Base-by-base conservation (phyloP, 1,284 basidiomycete species). In the Leccinum subatratum region DNA sequence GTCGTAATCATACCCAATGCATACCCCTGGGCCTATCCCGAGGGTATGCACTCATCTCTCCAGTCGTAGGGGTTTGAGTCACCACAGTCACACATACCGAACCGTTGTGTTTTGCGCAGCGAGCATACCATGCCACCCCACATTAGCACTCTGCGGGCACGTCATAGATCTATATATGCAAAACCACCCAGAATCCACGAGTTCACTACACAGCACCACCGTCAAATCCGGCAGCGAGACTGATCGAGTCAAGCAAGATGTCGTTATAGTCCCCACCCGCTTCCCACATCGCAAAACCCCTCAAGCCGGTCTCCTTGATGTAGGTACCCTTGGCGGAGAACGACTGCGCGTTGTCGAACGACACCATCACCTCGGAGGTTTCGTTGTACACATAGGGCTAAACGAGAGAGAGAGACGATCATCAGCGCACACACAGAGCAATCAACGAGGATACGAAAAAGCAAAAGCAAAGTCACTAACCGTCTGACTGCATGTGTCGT, bases 241-340 rank as follows among this genome's bases (percentile, higher is more conserved):
- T 79, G 71, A 87, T 83, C 2, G 85, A 77, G 68, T 85, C 78
- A 11, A 86, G 72, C 37, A 88, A 77, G 64, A 82, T 82, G 66
- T 83, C 78, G 9, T 81, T 70, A 64, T 72, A 82, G 72, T 87
- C 85, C 11, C 85, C 84, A 58, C 81, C 85, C 60, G 82, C 80
- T 72, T 87, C 83, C 84, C 85, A 86, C 75, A 85, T 81, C 4
- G 83, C 77, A 70, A 86, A 86, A 3, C 86, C 85, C 64, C 77
- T 78, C 18, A 86, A 73, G 9, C 80, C 79, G 11, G 70, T 74
- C 11, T 75, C 69, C 66, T 78, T 77, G 71, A 87, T 83, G 73
- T 80, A 86, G 2, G 74, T 70, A 6, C 86, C 87, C 74, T 89
- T 89, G 45, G 81, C 83, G 25, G 79, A 72, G 69, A 87, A 87